These are phyloP conservation scores for Aspergillus japonicus DNA, from an alignment of 2,329 filamentous ascomycete genomes.

Conservation along the genomic window DNA sequence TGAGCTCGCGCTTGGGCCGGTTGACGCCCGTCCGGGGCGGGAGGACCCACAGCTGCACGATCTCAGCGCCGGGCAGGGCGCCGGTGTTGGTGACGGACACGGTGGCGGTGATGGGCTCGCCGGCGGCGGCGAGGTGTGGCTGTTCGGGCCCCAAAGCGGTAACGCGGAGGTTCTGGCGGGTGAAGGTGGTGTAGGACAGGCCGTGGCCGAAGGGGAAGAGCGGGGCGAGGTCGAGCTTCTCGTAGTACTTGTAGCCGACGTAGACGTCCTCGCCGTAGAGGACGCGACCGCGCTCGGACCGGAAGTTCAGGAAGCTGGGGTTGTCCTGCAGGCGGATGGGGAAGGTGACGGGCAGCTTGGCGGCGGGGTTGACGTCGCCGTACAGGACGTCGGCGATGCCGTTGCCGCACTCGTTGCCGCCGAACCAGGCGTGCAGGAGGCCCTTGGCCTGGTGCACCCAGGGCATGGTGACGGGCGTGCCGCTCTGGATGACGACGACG, in stretches of 20 bases:
- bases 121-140: constrained; percentile 39
- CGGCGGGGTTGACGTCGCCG: constrained; percentile 70
- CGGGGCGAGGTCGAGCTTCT: constrained; percentile 63
- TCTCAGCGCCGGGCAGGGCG: constrained; percentile 52
- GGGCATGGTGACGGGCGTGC: constrained; percentile 62
- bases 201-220: constrained; percentile 80
- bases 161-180: constrained; percentile 49
- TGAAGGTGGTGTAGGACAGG: constrained; percentile 72
- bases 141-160: constrained; percentile 25
- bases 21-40: constrained; percentile 52
- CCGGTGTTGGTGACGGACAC: constrained; percentile 55
- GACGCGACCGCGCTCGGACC: constrained; percentile 66
- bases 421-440: constrained; percentile 78
- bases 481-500: constrained; percentile 73
- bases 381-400: constrained; percentile 76
- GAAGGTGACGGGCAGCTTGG: constrained; percentile 72
- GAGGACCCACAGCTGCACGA: constrained; percentile 56
- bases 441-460: constrained; percentile 51
- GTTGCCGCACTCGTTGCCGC: constrained; percentile 82
- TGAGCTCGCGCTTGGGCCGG: constrained; percentile 60
- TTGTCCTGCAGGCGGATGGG: constrained; percentile 67
- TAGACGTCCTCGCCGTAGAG: constrained; percentile 80
- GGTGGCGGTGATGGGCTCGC: constrained; percentile 49
- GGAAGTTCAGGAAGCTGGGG: constrained; percentile 73
- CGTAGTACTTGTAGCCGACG: constrained; percentile 78